Evolutionary conservation across 75 land plant species (phyloP).

Genomic region (Adiantum capillusveneris): DNA sequence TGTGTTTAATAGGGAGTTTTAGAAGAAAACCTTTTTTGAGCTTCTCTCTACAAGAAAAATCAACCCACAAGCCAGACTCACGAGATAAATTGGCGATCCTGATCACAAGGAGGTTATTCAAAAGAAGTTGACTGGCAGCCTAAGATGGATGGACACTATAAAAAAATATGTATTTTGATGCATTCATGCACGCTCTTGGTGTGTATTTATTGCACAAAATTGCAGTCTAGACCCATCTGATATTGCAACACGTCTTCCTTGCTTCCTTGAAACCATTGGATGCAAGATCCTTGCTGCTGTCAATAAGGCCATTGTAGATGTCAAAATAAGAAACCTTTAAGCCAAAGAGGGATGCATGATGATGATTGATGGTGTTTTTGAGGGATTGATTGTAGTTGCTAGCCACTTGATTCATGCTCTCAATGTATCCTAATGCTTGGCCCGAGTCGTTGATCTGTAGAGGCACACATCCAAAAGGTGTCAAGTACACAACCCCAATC

Average conservation of each 20-base stretch:
- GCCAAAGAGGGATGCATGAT: constrained; percentile 32
- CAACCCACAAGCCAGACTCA: too few relatives aligned
- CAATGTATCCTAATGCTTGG: constrained; percentile 40
- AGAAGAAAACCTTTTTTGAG: too few relatives aligned
- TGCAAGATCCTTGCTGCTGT: constrained; percentile 43
- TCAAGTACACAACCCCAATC: constrained; percentile 67
- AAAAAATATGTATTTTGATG: constrained; percentile 64
- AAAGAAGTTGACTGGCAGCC: constrained; percentile 51
- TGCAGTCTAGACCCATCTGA: constrained; percentile 53
- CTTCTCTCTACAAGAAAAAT: too few relatives aligned
- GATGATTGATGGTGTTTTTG: constrained; percentile 19
- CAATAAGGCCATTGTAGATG: constrained; percentile 48
- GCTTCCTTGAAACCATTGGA: constrained; percentile 56
- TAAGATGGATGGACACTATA: constrained; percentile 73
- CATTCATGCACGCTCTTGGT: constrained; percentile 56
- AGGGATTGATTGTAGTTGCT: constrained; percentile 45
- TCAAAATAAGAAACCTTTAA: constrained; percentile 47
- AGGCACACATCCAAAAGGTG: constrained; percentile 87
- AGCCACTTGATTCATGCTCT: constrained; percentile 47
- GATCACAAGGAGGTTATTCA: constrained; percentile 22
- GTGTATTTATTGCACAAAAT: constrained; percentile 57
- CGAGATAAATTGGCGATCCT: constrained; percentile 37
- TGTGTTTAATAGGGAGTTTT: too few relatives aligned
- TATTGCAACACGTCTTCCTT: constrained; percentile 70
- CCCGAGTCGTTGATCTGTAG: constrained; percentile 48